Base-by-base conservation (phyloP, 176 grass and related monocot species). In the Hyparrhenia diplandra region DNA sequence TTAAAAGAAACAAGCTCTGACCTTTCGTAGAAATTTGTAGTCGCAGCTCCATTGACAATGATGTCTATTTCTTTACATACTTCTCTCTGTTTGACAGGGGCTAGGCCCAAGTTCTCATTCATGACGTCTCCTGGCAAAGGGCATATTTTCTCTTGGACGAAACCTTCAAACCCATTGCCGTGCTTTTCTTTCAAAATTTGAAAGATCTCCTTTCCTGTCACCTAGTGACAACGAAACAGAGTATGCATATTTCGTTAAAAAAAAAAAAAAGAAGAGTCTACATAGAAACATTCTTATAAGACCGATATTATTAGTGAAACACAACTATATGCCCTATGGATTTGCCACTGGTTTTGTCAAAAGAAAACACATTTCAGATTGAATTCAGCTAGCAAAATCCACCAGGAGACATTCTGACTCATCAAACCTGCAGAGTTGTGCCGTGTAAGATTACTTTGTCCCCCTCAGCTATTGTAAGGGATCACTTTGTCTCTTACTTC, bases 41-140 rank as follows among this genome's bases (percentile, higher is more conserved):
- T 70, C 10, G 87, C 90, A 45, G 87, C 90, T 51, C 68, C 85
- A 8, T 92, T 92, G 13, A 92, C 76, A 25, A 92, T 68, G 3
- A 89, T 78, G 52, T 92, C 80, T 1, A 92, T 77, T 69, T 91
- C 75, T 7, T 82, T 82, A 0, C 36, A 87, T 32, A 94, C 20
- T 24, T 82, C 64, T 52, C 59, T 79, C 20, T 84, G 18, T 69
- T 75, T 39, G 14, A 66, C 60, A 81, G 46, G 49, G 35, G 17
- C 36, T 79, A 91, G 83, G 24, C 92, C 92, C 14, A 94, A 46
- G 35, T 94, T 82, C 46, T 88, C 69, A 46, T 59, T 68, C 4
- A 84, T 67, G 39, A 94, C 75, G 14, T 94, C 88, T 75, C 92
- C 92, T 62, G 40, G 24, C 24, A 71, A 16, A 71, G 69, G 69